Evolutionary conservation across 2,329 filamentous ascomycete species (phyloP).

Genomic region (Penicillium sp.): DNA sequence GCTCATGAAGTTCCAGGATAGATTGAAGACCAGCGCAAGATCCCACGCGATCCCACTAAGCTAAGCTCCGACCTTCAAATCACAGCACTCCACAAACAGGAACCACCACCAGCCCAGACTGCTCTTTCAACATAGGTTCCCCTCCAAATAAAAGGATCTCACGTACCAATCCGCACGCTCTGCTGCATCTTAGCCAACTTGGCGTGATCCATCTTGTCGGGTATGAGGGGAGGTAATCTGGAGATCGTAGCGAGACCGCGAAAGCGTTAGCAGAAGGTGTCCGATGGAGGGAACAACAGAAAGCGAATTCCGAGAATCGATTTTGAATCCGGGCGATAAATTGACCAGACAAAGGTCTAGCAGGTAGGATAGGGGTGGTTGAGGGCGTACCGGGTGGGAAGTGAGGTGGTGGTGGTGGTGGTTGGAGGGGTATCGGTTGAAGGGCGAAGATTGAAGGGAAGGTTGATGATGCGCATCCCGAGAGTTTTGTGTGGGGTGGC

Average conservation of each 20-base stretch:
- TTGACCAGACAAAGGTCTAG: background rate
- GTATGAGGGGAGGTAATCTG: conserved; percentile 31
- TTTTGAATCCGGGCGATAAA: background rate
- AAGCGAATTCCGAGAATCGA: conserved; percentile 1
- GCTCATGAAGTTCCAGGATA: background rate
- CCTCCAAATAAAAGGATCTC: conserved; percentile 12
- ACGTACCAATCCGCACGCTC: conserved; percentile 74
- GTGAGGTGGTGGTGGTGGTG: conserved; percentile 13
- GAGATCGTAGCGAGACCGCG: conserved; percentile 7
- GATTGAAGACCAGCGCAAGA: conserved; percentile 1
- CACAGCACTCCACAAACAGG: background rate
- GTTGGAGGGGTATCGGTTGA: conserved; percentile 14
- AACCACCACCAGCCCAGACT: background rate
- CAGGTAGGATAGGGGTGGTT: background rate
- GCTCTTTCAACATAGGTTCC: background rate
- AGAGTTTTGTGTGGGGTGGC: conserved; percentile 37
- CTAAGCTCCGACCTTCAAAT: conserved; percentile 10
- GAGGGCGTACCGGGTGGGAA: conserved; percentile 23
- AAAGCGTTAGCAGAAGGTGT: conserved; percentile 28
- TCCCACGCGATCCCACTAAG: conserved; percentile 1
- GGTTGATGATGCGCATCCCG: conserved; percentile 29
- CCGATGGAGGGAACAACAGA: conserved; percentile 8
- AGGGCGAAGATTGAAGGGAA: conserved; percentile 21
- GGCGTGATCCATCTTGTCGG: conserved; percentile 67
- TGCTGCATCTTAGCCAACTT: conserved; percentile 71